These are phyloP conservation scores for Talaromyces sp. DNA, from an alignment of 2,329 filamentous ascomycete genomes.

Conservation along the genomic window DNA sequence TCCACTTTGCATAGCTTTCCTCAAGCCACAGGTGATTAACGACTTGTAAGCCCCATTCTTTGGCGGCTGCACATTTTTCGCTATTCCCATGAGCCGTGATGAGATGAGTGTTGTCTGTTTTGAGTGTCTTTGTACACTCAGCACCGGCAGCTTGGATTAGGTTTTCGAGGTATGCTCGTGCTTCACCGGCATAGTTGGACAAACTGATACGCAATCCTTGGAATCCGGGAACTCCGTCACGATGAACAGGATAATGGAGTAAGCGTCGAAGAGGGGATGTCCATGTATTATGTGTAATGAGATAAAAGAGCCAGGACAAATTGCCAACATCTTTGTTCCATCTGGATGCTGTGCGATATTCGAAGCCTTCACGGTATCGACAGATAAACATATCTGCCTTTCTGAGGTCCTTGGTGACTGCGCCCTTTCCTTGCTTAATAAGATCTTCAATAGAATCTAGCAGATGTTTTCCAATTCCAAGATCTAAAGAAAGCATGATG, in stretches of 20 bases:
- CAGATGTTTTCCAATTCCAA: conserved; percentile 64
- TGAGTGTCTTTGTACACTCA: conserved; percentile 91
- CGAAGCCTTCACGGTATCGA: conserved; percentile 72
- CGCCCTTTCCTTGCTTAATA: conserved; percentile 66
- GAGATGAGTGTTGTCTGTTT: conserved; percentile 89
- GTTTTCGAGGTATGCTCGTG: conserved; percentile 88
- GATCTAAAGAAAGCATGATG: conserved; percentile 71
- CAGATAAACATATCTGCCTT: conserved; percentile 81
- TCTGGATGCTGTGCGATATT: conserved; percentile 73
- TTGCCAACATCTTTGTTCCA: conserved; percentile 81
- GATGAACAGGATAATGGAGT: conserved; percentile 83
- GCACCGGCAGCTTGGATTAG: conserved; percentile 78
- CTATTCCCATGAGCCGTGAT: conserved; percentile 84
- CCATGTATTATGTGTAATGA: conserved; percentile 86
- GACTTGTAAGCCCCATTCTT: conserved; percentile 85
- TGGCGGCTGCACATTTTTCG: conserved; percentile 88
- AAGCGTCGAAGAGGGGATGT: conserved; percentile 76
- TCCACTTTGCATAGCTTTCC: conserved; percentile 89
- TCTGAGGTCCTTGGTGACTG: conserved; percentile 59
- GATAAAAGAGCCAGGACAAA: conserved; percentile 85
- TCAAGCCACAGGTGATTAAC: conserved; percentile 97
- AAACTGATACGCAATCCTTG: conserved; percentile 72
- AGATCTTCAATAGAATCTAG: conserved; percentile 63
- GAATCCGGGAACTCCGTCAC: conserved; percentile 73
- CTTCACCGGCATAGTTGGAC: conserved; percentile 94